A percentile compares a stretch with the other conserved stretches of the same genome.
phyloP scores from a whole-genome alignment of 495 filamentous ascomycete species.

The Xylona heveae region DNA sequence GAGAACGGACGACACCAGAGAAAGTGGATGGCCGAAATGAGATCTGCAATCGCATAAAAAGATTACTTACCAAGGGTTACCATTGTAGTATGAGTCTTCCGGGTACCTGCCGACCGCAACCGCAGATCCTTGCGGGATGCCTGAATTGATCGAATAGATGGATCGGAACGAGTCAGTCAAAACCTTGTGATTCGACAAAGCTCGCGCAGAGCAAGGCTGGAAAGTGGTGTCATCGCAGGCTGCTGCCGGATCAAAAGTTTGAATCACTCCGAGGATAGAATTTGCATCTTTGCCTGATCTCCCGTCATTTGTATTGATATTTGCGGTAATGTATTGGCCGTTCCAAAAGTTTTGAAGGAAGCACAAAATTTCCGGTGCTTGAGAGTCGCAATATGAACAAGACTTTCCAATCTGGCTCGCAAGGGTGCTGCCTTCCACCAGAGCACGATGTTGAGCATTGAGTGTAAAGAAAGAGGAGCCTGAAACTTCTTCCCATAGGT shows the following conservation, averaged over 20 bases:
- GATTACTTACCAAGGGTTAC: conserved; percentile 27
- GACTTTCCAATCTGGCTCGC: conserved; percentile 23
- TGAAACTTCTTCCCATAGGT: conserved; percentile 52
- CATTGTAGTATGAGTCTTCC: conserved; percentile 45
- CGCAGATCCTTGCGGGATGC: conserved; percentile 22
- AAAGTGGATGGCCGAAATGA: no score
- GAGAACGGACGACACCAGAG: no score
- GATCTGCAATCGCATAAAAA: no score
- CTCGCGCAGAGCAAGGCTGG: conserved; percentile 25
- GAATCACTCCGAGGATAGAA: conserved; percentile 32
- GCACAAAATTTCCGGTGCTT: conserved; percentile 38
- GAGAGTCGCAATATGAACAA: conserved; percentile 25
- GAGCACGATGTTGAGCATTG: conserved; percentile 24
- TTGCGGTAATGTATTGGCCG: conserved; percentile 25
- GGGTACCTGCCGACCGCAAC: conserved; percentile 47
- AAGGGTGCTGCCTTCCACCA: conserved; percentile 42
- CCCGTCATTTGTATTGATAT: conserved; percentile 32
- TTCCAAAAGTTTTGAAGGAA: conserved; percentile 46
- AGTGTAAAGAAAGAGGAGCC: conserved; percentile 39
- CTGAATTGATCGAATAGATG: conserved; percentile 1
- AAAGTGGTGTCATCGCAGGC: conserved; percentile 25
- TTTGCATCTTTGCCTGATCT: conserved; percentile 39
- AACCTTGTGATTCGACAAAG: conserved; percentile 27
- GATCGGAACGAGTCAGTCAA: conserved; percentile 24
- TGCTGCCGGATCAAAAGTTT: conserved; percentile 29